Evolutionary conservation across 495 filamentous ascomycete genomes (phyloP), one percentile per base, ranked within the genome.

Genomic region (Hypomontagnella submonticulosa): DNA sequence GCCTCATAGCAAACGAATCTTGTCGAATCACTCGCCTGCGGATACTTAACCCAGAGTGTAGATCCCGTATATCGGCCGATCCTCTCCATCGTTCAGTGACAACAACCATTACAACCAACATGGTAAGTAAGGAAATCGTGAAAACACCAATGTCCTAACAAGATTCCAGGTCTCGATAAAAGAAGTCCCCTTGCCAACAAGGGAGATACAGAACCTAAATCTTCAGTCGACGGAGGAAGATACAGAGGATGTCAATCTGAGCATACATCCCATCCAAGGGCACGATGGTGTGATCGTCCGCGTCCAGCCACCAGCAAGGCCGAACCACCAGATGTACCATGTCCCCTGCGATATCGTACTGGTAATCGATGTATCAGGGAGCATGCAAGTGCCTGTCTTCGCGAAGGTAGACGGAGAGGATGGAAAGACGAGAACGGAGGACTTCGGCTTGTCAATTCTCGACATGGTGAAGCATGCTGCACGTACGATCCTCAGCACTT

Each of bases 401-500:
- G 71, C 71, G 0, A 76, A 76, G 7, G 48, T 70, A n/a, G 54
- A 60, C 1, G 65, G 71, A 66, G 38, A 66, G 13, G 20, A 61
- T 42, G 60, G 59, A 1, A 41, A 55, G 18, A 4, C 16, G 6
- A 61, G 44, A 19, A 37, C 27, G 5, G 79, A 80, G 43, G 41
- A 72, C 10, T 68, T 69, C 1, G 77, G 79, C 9, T 47, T 81
- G 2, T 71, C 79, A 1, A 73, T 80, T 2, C 43, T 83, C 54
- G 80, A 82, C 51, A 74, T 83, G 16, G 71, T 72, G 36, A 83
- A 81, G 53, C 78, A 83, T 56, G 77, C 80, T 0, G 78, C 79
- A 32, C 70, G 70, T 10, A 80, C 78, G 9, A 82, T 82, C 37
- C 20, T 81, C 6, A 77, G 74, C 49, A 79, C 75, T 3, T 56